These are phyloP conservation scores for Aechmea fasciata DNA, from an alignment of 176 grass and related monocot species.

Conservation along the genomic window DNA sequence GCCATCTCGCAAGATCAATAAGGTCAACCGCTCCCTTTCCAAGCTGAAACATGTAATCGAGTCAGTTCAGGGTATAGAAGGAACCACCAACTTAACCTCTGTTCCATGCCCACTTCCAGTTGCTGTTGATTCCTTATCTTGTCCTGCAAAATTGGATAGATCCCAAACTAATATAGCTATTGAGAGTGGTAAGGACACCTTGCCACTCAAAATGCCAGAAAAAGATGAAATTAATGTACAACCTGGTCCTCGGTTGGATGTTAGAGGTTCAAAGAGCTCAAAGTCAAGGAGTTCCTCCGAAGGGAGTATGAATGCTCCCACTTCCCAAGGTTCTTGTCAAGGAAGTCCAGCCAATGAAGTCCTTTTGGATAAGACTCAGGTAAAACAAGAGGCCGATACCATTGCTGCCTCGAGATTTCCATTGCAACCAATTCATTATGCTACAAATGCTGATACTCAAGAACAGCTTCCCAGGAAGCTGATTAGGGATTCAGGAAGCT, in stretches of 20 bases:
- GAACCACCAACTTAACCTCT: constrained; percentile 11
- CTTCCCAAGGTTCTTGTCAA: constrained; percentile 23
- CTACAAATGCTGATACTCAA: constrained; percentile 3
- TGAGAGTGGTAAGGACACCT: not conserved
- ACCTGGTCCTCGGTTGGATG: not conserved
- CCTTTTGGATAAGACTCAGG: not conserved
- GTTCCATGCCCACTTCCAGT: constrained; percentile 12
- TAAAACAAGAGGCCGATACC: not conserved
- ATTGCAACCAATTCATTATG: constrained; percentile 4
- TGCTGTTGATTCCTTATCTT: constrained; percentile 12
- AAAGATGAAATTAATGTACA: not conserved
- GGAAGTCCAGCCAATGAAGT: constrained; percentile 8
- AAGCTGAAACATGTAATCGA: constrained; percentile 25
- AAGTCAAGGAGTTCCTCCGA: constrained; percentile 13
- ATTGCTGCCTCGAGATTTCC: not conserved
- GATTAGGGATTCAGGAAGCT: constrained; percentile 2
- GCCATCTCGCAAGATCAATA: constrained; percentile 27
- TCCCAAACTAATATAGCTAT: not conserved
- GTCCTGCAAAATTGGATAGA: not conserved
- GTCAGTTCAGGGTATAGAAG: constrained; percentile 15
- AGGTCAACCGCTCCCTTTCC: constrained; percentile 23
- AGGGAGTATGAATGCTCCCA: constrained; percentile 13
- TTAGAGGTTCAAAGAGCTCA: constrained; percentile 1
- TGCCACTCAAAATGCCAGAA: not conserved
- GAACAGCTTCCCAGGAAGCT: not conserved